A percentile compares a stretch with the other conserved stretches of the same genome.
These are phyloP conservation scores for Insectozyma bohioensis DNA, from an alignment of 1,139 yeast genomes.

Conservation along the genomic window DNA sequence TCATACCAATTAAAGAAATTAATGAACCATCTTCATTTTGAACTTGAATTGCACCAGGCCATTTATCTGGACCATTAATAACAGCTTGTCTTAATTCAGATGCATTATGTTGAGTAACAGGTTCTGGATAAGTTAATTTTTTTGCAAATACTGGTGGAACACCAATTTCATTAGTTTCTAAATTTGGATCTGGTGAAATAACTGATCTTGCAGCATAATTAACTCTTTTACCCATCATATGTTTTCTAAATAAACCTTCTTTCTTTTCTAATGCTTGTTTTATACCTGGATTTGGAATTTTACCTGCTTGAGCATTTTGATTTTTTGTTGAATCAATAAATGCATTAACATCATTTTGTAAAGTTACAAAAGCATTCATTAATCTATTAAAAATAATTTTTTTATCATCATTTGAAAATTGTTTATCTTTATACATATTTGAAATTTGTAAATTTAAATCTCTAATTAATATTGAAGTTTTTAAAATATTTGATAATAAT, in stretches of 20 bases:
- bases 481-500: conserved; percentile 73
- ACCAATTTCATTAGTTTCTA: conserved; percentile 97
- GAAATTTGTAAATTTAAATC: conserved; percentile 83
- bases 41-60: conserved; percentile 99
- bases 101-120: conserved; percentile 92
- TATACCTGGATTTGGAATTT: conserved; percentile 85
- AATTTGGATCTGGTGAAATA: conserved; percentile 97
- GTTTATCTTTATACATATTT: conserved; percentile 58
- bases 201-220: conserved; percentile 99
- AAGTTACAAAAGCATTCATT: conserved; percentile 91
- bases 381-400: conserved; percentile 80
- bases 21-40: conserved; percentile 96
- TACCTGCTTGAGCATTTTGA: conserved; percentile 68
- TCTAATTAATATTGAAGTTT: conserved; percentile 78
- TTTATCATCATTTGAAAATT: conserved; percentile 60
- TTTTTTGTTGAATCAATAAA: conserved; percentile 91
- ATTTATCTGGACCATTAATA: conserved; percentile 92
- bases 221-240: conserved; percentile 99
- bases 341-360: conserved; percentile 94
- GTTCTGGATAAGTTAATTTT: conserved; percentile 96
- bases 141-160: conserved; percentile 98
- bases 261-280: conserved; percentile 98
- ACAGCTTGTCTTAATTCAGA: conserved; percentile 92
- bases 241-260: conserved; percentile 97
- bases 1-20: conserved; percentile 83